Conservation (phyloP, 345 rosid species). For the Excoecaria cochinchinensis region DNA sequence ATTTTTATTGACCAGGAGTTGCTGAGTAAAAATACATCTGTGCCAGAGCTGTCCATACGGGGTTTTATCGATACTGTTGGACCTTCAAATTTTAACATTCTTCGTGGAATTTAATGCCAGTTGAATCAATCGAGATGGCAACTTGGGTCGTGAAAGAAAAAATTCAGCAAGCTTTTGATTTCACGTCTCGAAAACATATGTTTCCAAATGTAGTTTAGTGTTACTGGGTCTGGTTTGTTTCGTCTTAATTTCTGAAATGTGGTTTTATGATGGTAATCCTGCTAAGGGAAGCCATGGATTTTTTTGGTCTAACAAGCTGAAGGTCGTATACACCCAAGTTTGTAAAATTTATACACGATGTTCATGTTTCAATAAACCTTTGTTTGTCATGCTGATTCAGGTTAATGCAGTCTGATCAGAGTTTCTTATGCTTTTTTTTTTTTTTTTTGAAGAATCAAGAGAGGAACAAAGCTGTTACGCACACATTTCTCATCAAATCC, state of each 20-base stretch:
- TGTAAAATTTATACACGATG: constrained; percentile 1
- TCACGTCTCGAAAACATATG: background rate
- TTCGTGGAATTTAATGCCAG: constrained; percentile 30
- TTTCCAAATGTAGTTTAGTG: constrained; percentile 6
- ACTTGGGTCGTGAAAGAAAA: background rate
- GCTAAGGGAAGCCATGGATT: background rate
- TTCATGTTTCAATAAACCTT: constrained; percentile 1
- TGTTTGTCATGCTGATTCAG: background rate
- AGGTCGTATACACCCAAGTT: background rate
- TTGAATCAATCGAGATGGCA: constrained; percentile 11
- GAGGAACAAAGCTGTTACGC: no score
- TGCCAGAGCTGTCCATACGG: constrained; percentile 62
- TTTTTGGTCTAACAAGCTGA: constrained; percentile 12
- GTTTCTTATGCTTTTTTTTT: no score
- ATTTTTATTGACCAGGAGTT: constrained; percentile 68
- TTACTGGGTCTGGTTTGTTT: constrained; percentile 1
- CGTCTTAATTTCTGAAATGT: background rate
- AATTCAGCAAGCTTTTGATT: constrained; percentile 12
- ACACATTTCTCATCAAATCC: no score
- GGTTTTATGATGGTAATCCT: background rate
- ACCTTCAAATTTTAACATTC: constrained; percentile 67
- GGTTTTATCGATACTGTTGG: constrained; percentile 60
- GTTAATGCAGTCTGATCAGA: background rate
- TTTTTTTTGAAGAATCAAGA: no score
- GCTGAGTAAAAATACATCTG: constrained; percentile 36